phyloP scores from a whole-genome alignment of 106 monocot species.

The Dioscorea alata region DNA sequence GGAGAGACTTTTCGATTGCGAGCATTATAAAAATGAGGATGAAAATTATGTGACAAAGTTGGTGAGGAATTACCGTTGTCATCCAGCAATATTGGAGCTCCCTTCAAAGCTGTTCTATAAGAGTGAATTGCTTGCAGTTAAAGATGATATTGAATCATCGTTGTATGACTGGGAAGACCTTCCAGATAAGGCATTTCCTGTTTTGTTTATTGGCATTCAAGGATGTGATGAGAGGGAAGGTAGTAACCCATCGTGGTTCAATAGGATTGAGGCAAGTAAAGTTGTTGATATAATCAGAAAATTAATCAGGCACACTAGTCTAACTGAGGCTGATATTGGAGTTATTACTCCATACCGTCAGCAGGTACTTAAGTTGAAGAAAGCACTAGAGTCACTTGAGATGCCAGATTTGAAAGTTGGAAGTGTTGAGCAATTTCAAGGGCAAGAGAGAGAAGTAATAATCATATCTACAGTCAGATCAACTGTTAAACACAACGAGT shows the following conservation, averaged over 20 bases:
- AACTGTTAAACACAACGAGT: constrained; percentile 81
- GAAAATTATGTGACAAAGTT: constrained; percentile 83
- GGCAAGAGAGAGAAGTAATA: constrained; percentile 85
- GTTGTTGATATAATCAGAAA: constrained; percentile 69
- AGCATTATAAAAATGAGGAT: constrained; percentile 48
- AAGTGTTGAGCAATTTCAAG: constrained; percentile 96
- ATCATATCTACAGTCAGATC: constrained; percentile 97
- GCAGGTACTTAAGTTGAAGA: constrained; percentile 80
- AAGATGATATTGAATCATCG: constrained; percentile 43
- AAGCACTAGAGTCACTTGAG: constrained; percentile 56
- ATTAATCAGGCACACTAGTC: constrained; percentile 32
- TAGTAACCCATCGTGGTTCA: constrained; percentile 97
- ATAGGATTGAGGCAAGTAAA: constrained; percentile 93
- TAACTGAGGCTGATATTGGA: constrained; percentile 67
- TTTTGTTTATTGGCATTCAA: constrained; percentile 90
- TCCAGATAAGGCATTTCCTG: constrained; percentile 80
- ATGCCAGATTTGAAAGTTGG: constrained; percentile 84
- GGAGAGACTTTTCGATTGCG: constrained; percentile 69
- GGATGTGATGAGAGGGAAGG: constrained; percentile 98
- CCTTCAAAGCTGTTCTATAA: constrained; percentile 88
- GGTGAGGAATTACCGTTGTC: constrained; percentile 83
- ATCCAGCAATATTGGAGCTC: constrained; percentile 85
- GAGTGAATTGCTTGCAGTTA: constrained; percentile 67
- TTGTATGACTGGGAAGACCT: constrained; percentile 51
- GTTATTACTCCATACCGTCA: constrained; percentile 92